These are phyloP conservation scores for Albifimbria verrucaria DNA, from an alignment of 2,329 filamentous ascomycete species.

Conservation along the genomic window DNA sequence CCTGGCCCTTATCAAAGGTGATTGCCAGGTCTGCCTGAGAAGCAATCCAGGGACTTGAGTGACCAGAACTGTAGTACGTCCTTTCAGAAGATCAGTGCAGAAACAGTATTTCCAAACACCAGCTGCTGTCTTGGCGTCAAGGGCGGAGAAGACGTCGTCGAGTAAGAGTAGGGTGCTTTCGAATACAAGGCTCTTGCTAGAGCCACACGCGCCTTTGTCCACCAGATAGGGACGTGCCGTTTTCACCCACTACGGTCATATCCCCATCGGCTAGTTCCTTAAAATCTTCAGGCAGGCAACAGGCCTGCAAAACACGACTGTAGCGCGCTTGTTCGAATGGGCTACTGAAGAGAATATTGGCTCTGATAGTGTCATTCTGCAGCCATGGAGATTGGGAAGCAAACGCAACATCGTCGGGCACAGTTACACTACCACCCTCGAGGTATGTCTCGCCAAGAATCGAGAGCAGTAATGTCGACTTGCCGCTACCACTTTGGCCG, in stretches of 20 bases:
- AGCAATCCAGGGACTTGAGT: constrained; percentile 54
- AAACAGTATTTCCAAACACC: constrained; percentile 56
- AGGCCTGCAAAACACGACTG: constrained; percentile 52
- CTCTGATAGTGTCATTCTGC: constrained; percentile 52
- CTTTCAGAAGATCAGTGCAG: constrained; percentile 50
- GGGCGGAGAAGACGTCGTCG: constrained; percentile 57
- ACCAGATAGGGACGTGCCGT: constrained; percentile 52
- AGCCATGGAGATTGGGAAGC: constrained; percentile 57
- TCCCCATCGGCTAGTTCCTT: constrained; percentile 48
- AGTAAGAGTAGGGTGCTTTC: constrained; percentile 52
- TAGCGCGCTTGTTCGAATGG: constrained; percentile 51
- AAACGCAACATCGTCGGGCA: constrained; percentile 51
- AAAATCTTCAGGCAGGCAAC: constrained; percentile 49
- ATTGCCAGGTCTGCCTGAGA: constrained; percentile 47
- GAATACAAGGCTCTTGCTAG: constrained; percentile 57
- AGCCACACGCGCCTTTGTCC: constrained; percentile 54
- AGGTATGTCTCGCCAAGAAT: constrained; percentile 54
- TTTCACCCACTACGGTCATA: constrained; percentile 50
- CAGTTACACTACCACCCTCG: constrained; percentile 43
- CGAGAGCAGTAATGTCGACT: constrained; percentile 52
- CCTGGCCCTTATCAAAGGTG: constrained; percentile 41
- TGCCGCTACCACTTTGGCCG: constrained; percentile 54
- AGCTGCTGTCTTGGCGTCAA: constrained; percentile 56
- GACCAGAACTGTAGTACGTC: constrained; percentile 54
- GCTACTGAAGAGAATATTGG: constrained; percentile 54